Conservation (phyloP, 129 eudicot genomes). For the Tanacetum coccineum region DNA sequence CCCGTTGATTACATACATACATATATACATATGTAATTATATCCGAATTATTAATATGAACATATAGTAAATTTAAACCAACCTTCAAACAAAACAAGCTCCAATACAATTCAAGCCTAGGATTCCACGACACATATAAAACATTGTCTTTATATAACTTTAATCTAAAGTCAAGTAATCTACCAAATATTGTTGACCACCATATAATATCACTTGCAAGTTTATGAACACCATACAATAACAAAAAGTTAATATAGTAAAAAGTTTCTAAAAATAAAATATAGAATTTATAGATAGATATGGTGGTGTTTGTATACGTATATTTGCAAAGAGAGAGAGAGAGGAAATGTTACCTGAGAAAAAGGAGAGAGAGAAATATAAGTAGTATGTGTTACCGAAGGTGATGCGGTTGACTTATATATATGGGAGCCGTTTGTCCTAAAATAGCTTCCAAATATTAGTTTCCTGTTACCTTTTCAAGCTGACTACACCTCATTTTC, state of each 20-base stretch:
- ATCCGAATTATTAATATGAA: slow-evolving; percentile 2
- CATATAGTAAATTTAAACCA: slow-evolving; percentile 14
- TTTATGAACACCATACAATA: too few relatives aligned
- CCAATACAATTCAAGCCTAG: slow-evolving; percentile 18
- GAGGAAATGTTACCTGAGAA: slow-evolving; percentile 16
- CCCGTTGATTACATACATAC: not conserved
- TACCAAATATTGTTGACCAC: slow-evolving; percentile 23
- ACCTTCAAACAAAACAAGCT: slow-evolving; percentile 17
- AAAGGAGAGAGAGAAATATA: slow-evolving; percentile 7
- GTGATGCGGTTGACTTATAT: not conserved
- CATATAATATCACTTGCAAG: not conserved
- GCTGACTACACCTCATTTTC: too few relatives aligned
- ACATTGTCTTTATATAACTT: slow-evolving; percentile 8
- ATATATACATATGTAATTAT: not conserved
- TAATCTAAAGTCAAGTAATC: slow-evolving; percentile 22
- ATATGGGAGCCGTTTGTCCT: too few relatives aligned
- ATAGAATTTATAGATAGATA: not conserved
- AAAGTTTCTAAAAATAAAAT: too few relatives aligned
- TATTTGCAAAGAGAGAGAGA: too few relatives aligned
- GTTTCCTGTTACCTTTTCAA: too few relatives aligned
- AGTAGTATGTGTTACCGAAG: not conserved
- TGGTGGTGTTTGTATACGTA: too few relatives aligned
- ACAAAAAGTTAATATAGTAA: too few relatives aligned
- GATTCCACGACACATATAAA: slow-evolving; percentile 18
- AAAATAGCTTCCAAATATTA: too few relatives aligned